Conservation (phyloP, 1,139 yeast genomes). For the Eremothecium sinecaudum region DNA sequence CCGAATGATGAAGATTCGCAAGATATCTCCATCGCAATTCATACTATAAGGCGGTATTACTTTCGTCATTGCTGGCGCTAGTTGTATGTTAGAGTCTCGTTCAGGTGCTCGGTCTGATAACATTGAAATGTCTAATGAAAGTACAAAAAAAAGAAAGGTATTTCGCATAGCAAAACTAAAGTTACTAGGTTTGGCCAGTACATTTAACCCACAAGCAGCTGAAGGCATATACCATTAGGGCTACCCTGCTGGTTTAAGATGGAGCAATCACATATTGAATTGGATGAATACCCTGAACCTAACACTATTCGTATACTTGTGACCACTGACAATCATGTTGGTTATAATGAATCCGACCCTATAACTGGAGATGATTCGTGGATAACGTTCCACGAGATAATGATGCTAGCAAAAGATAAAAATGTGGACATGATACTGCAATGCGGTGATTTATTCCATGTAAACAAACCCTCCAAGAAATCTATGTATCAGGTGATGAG, state of each 20-base stretch:
- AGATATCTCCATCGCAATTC: slow-evolving; percentile 31
- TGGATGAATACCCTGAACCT: slow-evolving; percentile 26
- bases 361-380: slow-evolving; percentile 87
- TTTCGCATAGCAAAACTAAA: too few species aligned
- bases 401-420: slow-evolving; percentile 55
- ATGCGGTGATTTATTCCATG: slow-evolving; percentile 88
- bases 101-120: too few species aligned
- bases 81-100: not conserved
- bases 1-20: slow-evolving; percentile 56
- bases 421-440: slow-evolving; percentile 88
- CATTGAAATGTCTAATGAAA: too few species aligned
- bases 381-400: slow-evolving; percentile 76
- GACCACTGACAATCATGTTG: slow-evolving; percentile 96
- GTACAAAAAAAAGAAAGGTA: too few species aligned
- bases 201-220: too few species aligned
- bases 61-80: slow-evolving; percentile 11
- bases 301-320: slow-evolving; percentile 68
- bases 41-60: slow-evolving; percentile 17
- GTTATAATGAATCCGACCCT: slow-evolving; percentile 83
- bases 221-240: too few species aligned
- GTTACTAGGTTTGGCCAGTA: too few species aligned
- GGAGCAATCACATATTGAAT: too few species aligned
- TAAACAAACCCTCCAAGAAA: slow-evolving; percentile 81
- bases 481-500: slow-evolving; percentile 78
- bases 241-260: too few species aligned